phyloP scores from a whole-genome alignment of 129 eudicot genomes.

The Centaurea solstitialis region DNA sequence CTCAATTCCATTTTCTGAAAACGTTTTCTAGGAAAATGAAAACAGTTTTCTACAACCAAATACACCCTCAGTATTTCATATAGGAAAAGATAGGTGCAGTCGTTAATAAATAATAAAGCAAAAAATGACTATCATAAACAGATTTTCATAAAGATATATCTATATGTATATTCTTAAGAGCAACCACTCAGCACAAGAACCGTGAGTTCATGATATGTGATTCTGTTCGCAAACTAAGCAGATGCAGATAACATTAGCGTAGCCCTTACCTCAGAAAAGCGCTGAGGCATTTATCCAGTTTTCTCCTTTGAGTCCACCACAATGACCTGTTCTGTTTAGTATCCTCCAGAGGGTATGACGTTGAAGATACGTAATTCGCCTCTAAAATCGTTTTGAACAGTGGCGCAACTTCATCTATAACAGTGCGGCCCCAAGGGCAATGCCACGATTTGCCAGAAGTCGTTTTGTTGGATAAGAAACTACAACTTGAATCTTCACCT shows the following conservation, averaged over 20 bases:
- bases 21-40: no score
- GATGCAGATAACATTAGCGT: neutral
- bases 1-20: no score
- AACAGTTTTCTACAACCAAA: no score
- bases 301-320: constrained; percentile 82
- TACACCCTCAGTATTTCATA: neutral
- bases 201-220: neutral
- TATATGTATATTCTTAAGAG: neutral
- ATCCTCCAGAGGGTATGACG: constrained; percentile 53
- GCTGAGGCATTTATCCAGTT: constrained; percentile 64
- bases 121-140: neutral
- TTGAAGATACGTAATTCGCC: constrained; percentile 69
- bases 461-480: constrained; percentile 30
- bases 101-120: neutral
- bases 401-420: constrained; percentile 85
- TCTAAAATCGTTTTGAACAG: constrained; percentile 61
- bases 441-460: constrained; percentile 52
- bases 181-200: neutral
- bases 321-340: constrained; percentile 54
- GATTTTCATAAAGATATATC: neutral
- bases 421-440: constrained; percentile 87
- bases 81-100: neutral
- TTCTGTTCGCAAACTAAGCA: neutral
- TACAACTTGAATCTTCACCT: constrained; percentile 46
- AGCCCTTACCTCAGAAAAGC: constrained; percentile 58